A percentile compares a stretch with the other conserved stretches of the same genome.
Evolutionary conservation across 106 monocot species (phyloP).

Genomic region (Apostasia shenzhenica): DNA sequence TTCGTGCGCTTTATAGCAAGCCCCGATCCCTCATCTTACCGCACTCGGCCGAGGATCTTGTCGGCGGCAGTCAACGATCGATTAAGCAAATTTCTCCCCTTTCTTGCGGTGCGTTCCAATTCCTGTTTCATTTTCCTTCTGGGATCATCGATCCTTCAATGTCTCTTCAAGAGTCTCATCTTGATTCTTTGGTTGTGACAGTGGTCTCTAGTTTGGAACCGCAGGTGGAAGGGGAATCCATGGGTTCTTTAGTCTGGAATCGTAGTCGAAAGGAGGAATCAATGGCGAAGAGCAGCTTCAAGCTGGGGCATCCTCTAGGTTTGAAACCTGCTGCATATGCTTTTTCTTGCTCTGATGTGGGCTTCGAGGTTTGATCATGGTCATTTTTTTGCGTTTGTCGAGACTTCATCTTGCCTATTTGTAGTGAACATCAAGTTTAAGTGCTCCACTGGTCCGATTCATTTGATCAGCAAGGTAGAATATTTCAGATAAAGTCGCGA

Average conservation of each 20-base stretch:
- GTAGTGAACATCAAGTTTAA: no score
- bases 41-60: no score
- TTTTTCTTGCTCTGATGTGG: not conserved
- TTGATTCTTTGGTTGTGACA: not conserved
- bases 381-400: no score
- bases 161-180: not conserved
- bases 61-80: not conserved
- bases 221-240: not conserved
- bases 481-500: no score
- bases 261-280: slow-evolving; percentile 3
- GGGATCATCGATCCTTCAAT: slow-evolving; percentile 1
- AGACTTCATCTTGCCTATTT: no score
- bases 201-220: not conserved
- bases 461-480: no score
- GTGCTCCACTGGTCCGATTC: no score
- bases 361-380: not conserved
- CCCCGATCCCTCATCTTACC: no score
- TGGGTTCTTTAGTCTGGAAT: no score
- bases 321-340: not conserved
- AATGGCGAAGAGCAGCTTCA: slow-evolving; percentile 14
- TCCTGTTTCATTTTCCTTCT: not conserved
- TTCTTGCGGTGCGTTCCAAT: not conserved
- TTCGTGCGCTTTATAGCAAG: no score
- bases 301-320: slow-evolving; percentile 25
- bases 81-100: not conserved